phyloP scores from a whole-genome alignment of 1,284 basidiomycete genomes.

The Coniophora puteana region DNA sequence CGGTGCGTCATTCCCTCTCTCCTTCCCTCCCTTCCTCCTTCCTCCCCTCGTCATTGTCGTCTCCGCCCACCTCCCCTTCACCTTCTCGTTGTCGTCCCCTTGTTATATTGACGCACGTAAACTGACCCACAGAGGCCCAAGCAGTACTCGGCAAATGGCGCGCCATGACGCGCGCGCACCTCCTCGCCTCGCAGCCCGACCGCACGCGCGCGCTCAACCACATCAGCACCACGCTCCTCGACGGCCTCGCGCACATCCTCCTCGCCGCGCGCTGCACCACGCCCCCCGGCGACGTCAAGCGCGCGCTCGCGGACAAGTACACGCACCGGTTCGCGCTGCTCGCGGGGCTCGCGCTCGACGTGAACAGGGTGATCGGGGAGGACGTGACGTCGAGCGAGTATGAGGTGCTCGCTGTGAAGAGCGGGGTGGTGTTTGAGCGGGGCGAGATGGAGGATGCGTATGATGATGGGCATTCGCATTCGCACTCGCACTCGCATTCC shows the following conservation, averaged over 20 bases:
- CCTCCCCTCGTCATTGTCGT: no score
- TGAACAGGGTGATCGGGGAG: conserved; percentile 14
- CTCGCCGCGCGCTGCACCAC: conserved; percentile 6
- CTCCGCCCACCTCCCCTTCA: no score
- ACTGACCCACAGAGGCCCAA: conserved; percentile 15
- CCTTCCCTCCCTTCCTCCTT: no score
- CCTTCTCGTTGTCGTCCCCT: no score
- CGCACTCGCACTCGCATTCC: conserved; percentile 4
- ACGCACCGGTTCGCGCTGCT: conserved; percentile 6
- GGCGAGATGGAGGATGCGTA: conserved; percentile 29
- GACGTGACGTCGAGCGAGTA: conserved; percentile 28
- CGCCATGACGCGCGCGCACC: conserved; percentile 25
- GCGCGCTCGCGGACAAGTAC: conserved; percentile 3
- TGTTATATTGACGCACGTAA: not conserved
- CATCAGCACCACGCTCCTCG: conserved; percentile 19
- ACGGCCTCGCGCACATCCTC: conserved; percentile 20
- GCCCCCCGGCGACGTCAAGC: not conserved
- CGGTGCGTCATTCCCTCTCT: no score
- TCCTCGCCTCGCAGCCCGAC: conserved; percentile 19
- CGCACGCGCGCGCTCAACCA: conserved; percentile 18
- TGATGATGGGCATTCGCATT: conserved; percentile 17
- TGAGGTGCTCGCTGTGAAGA: conserved; percentile 25
- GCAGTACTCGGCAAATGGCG: conserved; percentile 29
- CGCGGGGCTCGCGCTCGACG: conserved; percentile 3
- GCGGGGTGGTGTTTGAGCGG: conserved; percentile 21